Evolutionary conservation across 1,284 basidiomycete genomes (phyloP).

Genomic region (Rhodotorula sp.): DNA sequence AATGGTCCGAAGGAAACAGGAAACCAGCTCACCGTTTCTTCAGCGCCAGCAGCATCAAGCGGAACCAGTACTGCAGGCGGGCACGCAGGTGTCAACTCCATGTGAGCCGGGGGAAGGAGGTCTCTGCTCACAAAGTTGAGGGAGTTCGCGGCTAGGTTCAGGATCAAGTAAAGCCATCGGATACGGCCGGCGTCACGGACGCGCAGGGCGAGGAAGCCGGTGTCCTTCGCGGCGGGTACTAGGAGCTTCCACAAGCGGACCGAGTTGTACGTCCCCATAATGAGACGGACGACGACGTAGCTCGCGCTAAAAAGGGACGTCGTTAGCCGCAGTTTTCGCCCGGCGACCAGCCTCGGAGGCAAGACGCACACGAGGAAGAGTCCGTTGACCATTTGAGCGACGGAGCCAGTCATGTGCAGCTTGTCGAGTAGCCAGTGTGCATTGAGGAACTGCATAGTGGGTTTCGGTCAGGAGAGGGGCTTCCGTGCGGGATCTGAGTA

Average conservation of each 20-base stretch:
- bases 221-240: conserved; percentile 7
- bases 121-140: conserved; percentile 37
- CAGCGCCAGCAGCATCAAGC: conserved; percentile 48
- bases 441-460: conserved; percentile 47
- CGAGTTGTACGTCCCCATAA: conserved; percentile 49
- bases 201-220: conserved; percentile 4
- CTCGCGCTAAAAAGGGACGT: conserved; percentile 11
- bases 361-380: conserved; percentile 30
- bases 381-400: conserved; percentile 48
- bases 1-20: not conserved
- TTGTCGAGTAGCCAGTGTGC: conserved; percentile 53
- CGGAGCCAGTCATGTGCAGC: conserved; percentile 48
- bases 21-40: conserved; percentile 42
- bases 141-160: conserved; percentile 13
- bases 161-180: conserved; percentile 19
- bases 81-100: conserved; percentile 44
- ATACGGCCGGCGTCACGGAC: conserved; percentile 5
- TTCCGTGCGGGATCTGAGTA: not conserved
- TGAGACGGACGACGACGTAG: conserved; percentile 48
- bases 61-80: conserved; percentile 51
- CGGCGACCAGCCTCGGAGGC: not conserved
- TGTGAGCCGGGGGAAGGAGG: conserved; percentile 36
- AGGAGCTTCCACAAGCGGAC: conserved; percentile 33
- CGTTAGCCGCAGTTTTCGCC: not conserved
- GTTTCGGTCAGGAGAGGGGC: not conserved